Evolutionary conservation across 2,329 filamentous ascomycete species (phyloP).

Genomic region (Lachnellula subtilissima): DNA sequence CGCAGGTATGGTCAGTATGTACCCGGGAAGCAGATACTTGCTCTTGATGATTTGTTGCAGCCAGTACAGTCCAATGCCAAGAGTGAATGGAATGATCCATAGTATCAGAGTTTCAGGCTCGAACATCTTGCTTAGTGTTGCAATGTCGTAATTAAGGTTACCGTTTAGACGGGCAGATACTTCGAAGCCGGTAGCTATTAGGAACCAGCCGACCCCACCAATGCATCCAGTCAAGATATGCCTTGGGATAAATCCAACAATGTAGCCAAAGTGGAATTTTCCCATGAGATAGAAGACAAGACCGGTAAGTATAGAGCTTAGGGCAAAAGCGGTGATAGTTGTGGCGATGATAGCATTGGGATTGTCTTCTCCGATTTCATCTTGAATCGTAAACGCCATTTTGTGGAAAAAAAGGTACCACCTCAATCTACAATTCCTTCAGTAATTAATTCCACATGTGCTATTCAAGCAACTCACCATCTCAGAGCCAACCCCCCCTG

Average conservation of each 20-base stretch:
- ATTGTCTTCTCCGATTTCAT: slow-evolving; percentile 71
- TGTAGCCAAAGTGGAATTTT: slow-evolving; percentile 77
- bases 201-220: slow-evolving; percentile 92
- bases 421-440: slow-evolving; percentile 66
- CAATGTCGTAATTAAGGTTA: slow-evolving; percentile 73
- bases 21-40: slow-evolving; percentile 80
- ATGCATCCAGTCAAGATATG: slow-evolving; percentile 97
- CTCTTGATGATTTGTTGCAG: slow-evolving; percentile 72
- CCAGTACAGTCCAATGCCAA: slow-evolving; percentile 72
- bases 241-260: slow-evolving; percentile 94
- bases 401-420: slow-evolving; percentile 97
- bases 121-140: slow-evolving; percentile 71
- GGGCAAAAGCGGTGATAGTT: slow-evolving; percentile 83
- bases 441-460: slow-evolving; percentile 4
- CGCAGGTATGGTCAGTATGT: slow-evolving; percentile 73
- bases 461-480: slow-evolving; percentile 52
- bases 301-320: slow-evolving; percentile 88
- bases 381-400: slow-evolving; percentile 87
- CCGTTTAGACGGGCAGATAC: slow-evolving; percentile 87
- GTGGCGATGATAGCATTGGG: slow-evolving; percentile 87
- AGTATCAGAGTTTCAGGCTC: slow-evolving; percentile 69
- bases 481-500: slow-evolving; percentile 87
- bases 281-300: slow-evolving; percentile 90
- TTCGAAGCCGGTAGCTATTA: slow-evolving; percentile 86
- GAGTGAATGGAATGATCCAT: slow-evolving; percentile 73